Evolutionary conservation across 169 alveolate genomes (phyloP), one percentile per base, ranked within the genome.

Genomic region (Cryptosporidium viatorum): DNA sequence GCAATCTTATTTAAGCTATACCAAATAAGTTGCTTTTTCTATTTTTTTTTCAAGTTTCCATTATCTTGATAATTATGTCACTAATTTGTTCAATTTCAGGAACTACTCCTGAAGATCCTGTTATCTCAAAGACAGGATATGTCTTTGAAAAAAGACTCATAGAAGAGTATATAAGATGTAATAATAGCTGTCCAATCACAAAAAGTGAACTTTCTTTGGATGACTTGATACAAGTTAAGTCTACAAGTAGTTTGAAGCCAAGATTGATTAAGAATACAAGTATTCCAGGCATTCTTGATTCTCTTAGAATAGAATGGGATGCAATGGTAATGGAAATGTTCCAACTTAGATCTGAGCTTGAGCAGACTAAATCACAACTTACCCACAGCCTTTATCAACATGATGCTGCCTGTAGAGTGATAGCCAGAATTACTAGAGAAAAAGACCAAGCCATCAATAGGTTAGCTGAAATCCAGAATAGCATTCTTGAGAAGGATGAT

Each of bases 391-490:
- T 98, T 33, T 98, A 98, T 93, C 98, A 98, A 87, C 99, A 98
- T 74, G 99, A 98, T 84, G 99, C 99, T 3, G 99, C 99, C 16
- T 96, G 99, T 35, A 93, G 99, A 70, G 99, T 98, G 26, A 97
- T 98, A 14, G 98, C 99, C 21, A 93, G 98, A 91, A 94, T 98
- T 29, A 89, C 97, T 14, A 95, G 96, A 84, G 99, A 98, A 93
- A 95, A 98, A 80, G 99, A 98, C 86, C 95, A 95, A 45, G 98
- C 98, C 1, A 92, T 93, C 41, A 92, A 93, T 60, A 97, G 96
- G 74, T 95, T 96, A 23, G 94, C 93, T 33, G 92, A 87, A 70
- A 93, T 95, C 73, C 93, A 93, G 73, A 86, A 94, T 60, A 96
- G 93, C 50, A 87, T 96, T 70, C 70, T 10, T 41, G 85, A 71